These are phyloP conservation scores for Xanthoconium separans DNA, from an alignment of 1,284 basidiomycete genomes.

Conservation along the genomic window DNA sequence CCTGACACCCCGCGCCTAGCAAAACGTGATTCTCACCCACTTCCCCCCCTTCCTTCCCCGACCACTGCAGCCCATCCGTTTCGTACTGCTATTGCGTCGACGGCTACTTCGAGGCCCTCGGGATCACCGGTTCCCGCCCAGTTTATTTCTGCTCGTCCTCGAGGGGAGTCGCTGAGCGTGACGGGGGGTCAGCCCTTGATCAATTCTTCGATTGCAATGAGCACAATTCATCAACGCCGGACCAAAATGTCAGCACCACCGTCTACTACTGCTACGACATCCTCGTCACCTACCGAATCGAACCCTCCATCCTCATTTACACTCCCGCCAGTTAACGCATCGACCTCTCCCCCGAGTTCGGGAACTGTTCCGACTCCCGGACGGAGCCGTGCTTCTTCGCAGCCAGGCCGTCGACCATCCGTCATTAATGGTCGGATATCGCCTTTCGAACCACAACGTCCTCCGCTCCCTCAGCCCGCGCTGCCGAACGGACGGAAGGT, in stretches of 20 bases:
- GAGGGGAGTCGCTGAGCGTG: constrained; percentile 37
- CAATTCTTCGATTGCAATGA: constrained; percentile 57
- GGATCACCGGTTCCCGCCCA: constrained; percentile 44
- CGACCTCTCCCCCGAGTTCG: constrained; percentile 43
- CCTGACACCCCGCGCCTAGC: constrained; percentile 39
- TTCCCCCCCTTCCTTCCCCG: constrained; percentile 64
- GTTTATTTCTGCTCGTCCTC: constrained; percentile 45
- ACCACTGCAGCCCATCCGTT: constrained; percentile 28
- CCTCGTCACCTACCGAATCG: constrained; percentile 61
- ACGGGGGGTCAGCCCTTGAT: constrained; percentile 43
- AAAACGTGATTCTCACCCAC: constrained; percentile 57
- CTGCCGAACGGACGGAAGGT: constrained; percentile 51
- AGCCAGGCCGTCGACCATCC: constrained; percentile 66
- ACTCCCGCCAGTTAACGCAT: constrained; percentile 37
- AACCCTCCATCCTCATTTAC: constrained; percentile 46
- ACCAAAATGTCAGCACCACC: constrained; percentile 61
- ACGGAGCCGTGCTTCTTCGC: constrained; percentile 64
- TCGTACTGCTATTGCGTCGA: constrained; percentile 31
- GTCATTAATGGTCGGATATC: constrained; percentile 47
- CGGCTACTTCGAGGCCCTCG: constrained; percentile 37
- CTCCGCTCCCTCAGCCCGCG: constrained; percentile 47
- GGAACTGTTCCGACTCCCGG: constrained; percentile 33
- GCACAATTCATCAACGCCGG: constrained; percentile 70
- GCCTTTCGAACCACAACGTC: constrained; percentile 44
- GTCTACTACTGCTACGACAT: constrained; percentile 41